Conservation (phyloP, 495 filamentous ascomycete species). For the Penicillium bialowiezense region DNA sequence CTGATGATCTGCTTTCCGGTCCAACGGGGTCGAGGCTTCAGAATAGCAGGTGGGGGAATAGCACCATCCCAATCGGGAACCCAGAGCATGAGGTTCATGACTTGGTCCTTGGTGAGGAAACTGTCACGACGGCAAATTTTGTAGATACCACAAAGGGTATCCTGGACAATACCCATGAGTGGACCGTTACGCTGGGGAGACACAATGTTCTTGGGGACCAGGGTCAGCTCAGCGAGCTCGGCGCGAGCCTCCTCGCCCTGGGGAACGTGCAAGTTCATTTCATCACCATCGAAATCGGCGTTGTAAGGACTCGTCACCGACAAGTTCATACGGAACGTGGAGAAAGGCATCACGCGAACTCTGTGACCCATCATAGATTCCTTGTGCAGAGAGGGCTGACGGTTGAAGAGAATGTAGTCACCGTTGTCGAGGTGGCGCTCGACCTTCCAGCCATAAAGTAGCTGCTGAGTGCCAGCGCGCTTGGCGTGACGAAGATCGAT, state of each 20-base stretch:
- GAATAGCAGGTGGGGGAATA: constrained; percentile 84
- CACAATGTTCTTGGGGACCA: constrained; percentile 96
- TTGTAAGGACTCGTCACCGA: constrained; percentile 99
- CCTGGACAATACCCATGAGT: constrained; percentile 99
- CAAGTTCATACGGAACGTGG: constrained; percentile 93
- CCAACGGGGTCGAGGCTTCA: constrained; percentile 90
- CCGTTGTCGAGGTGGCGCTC: constrained; percentile 94
- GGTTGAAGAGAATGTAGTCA: constrained; percentile 98
- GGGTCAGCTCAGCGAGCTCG: constrained; percentile 87
- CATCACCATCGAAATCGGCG: constrained; percentile 98
- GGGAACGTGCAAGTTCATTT: constrained; percentile 99
- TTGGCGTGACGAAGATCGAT: constrained; percentile 93
- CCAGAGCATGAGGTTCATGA: constrained; percentile 96
- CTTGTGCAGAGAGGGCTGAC: constrained; percentile 97
- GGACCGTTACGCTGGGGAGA: constrained; percentile 96
- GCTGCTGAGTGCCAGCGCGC: constrained; percentile 71
- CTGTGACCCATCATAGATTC: constrained; percentile 99
- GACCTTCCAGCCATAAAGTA: constrained; percentile 98
- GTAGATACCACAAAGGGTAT: constrained; percentile 93
- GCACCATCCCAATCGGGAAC: constrained; percentile 96
- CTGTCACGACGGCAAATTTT: constrained; percentile 92
- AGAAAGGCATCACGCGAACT: constrained; percentile 97
- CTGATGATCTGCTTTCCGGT: constrained; percentile 98
- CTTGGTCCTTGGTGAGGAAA: constrained; percentile 82
- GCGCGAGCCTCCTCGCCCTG: constrained; percentile 95